Conservation (phyloP, 2,329 filamentous ascomycete species). For the Bipolaris cookei region DNA sequence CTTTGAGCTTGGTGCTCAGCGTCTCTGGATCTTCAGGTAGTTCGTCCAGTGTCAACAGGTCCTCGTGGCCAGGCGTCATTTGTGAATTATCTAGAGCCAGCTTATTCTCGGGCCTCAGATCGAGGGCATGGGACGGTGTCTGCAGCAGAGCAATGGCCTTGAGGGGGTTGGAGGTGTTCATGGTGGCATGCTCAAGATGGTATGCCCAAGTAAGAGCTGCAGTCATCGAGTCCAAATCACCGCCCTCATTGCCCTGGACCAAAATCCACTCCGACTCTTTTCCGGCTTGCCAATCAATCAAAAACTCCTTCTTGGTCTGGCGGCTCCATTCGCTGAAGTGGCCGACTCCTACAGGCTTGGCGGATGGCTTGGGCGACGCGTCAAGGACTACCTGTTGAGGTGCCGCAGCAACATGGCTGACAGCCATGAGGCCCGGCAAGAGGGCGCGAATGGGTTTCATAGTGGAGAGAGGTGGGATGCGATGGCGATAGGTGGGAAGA, state of each 20-base stretch:
- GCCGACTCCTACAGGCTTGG: constrained; percentile 48
- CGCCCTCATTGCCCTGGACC: constrained; percentile 56
- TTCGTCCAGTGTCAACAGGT: constrained; percentile 57
- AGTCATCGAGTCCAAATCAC: constrained; percentile 55
- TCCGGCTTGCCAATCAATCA: constrained; percentile 57
- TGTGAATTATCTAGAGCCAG: constrained; percentile 53
- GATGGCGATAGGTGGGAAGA: background rate
- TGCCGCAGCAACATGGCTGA: constrained; percentile 21
- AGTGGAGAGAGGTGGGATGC: constrained; percentile 6
- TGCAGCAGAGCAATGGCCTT: constrained; percentile 57
- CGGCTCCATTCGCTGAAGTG: constrained; percentile 59
- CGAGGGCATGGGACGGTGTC: constrained; percentile 55
- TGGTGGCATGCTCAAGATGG: constrained; percentile 54
- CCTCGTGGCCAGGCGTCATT: constrained; percentile 56
- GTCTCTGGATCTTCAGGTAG: constrained; percentile 56
- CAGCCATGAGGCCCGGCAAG: constrained; percentile 21
- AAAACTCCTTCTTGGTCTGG: constrained; percentile 54
- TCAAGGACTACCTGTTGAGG: constrained; percentile 31
- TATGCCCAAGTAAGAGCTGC: constrained; percentile 57
- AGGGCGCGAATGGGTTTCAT: constrained; percentile 29
- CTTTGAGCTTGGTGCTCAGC: constrained; percentile 50
- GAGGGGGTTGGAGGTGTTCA: constrained; percentile 51
- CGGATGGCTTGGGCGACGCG: constrained; percentile 14
- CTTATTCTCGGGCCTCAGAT: constrained; percentile 58
- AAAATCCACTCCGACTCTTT: constrained; percentile 54